Evolutionary conservation across 495 filamentous ascomycete species (phyloP), one percentile per base, ranked within the genome.

Genomic region (Xylaria sp.): DNA sequence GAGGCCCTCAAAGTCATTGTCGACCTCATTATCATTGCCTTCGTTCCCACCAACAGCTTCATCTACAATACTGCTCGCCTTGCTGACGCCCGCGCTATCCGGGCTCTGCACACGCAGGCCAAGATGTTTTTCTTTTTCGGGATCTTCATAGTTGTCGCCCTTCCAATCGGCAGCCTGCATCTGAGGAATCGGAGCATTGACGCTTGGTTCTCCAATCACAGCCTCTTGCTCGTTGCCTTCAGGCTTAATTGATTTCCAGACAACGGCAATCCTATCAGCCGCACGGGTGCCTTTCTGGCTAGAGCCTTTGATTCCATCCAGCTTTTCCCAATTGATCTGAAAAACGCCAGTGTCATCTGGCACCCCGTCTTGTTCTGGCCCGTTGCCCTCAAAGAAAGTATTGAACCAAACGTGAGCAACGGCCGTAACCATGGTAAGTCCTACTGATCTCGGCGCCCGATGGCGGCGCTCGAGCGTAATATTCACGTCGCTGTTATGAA

Each of bases 341-440:
- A 89, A 89, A 12, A 88, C 84, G 7, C 87, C 88, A 61, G 77
- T 84, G 7, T 83, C 78, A 65, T 87, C 83, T 0, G 85, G 78
- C n/a, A 72, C 75, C 26, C 85, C 83, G 46, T 77, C 79, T 21
- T 87, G 82, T 73, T 94, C 88, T 19, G 92, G 85, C 0, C 89
- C 89, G 71, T 90, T 87, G 15, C 94, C 94, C 81, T 98, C 96
- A 72, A 98, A 98, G 81, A 90, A 98, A 3, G 91, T 82, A 75
- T 99, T 99, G 82, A 97, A 97, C 96, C 96, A 99, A 40, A 97
- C 92, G 70, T 98, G 94, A 1, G 95, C 93, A 44, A 98, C 90
- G 0, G 94, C 90, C 5, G 95, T 98, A 11, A 97, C 94, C 90
- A 98, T 92, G 5, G 93, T 92, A 72, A 93, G 88, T 6, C 92